Conservation (phyloP, 179 eudicot genomes). For the Silene noctiflora region DNA sequence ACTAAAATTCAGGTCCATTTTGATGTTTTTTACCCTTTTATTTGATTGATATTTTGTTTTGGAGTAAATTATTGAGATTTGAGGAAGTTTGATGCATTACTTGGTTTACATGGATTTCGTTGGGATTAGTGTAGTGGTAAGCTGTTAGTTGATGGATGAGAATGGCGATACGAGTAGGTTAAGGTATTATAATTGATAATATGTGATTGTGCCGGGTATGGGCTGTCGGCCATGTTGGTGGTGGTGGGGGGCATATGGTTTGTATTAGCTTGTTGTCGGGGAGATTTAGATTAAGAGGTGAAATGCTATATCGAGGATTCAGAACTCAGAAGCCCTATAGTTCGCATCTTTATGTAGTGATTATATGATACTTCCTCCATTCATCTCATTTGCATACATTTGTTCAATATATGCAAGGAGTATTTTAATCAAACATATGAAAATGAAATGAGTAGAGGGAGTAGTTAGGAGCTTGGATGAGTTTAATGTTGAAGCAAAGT, state of each 20-base stretch:
- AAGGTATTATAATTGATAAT: not conserved
- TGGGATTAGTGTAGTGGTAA: not conserved
- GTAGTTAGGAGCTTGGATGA: not conserved
- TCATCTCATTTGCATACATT: too few species aligned
- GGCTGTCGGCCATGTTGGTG: too few species aligned
- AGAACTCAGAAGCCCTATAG: not conserved
- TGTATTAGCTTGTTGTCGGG: too few species aligned
- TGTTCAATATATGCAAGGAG: too few species aligned
- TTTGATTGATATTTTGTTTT: not conserved
- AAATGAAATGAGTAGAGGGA: too few species aligned
- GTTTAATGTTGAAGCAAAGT: conserved; percentile 12
- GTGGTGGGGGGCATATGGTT: too few species aligned
- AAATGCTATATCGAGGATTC: not conserved
- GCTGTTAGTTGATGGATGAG: not conserved
- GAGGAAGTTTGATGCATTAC: conserved; percentile 1
- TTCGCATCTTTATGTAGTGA: not conserved
- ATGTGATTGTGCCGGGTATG: too few species aligned
- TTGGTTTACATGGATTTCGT: not conserved
- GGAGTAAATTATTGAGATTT: not conserved
- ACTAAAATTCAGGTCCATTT: conserved; percentile 64
- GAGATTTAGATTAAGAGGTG: not conserved
- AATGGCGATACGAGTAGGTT: not conserved
- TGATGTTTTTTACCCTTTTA: not conserved
- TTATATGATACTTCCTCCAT: not conserved
- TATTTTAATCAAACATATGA: too few species aligned